A percentile compares a stretch with the other conserved stretches of the same genome.
phyloP scores from a whole-genome alignment of 2,329 filamentous ascomycete genomes.

The Trichoderma polysporum region DNA sequence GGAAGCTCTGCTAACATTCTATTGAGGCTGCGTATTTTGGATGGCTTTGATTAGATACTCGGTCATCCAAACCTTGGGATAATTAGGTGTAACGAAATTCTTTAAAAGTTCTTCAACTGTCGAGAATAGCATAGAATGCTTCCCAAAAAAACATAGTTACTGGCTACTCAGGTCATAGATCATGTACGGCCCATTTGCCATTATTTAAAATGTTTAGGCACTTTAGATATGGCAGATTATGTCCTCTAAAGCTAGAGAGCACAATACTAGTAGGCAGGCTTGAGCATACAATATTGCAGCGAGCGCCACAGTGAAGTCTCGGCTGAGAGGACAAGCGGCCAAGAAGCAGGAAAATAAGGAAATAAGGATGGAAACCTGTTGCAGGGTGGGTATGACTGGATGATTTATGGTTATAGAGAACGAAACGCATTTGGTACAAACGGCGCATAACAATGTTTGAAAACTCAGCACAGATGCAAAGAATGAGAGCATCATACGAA shows the following conservation, averaged over 20 bases:
- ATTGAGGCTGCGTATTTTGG: neutral
- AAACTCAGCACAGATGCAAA: neutral
- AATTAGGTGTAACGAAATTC: neutral
- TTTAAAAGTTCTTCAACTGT: neutral
- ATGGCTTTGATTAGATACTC: neutral
- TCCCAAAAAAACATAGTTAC: neutral
- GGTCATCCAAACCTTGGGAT: neutral
- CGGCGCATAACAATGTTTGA: neutral
- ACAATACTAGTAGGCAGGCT: neutral
- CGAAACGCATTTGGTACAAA: neutral
- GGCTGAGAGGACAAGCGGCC: neutral
- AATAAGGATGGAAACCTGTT: neutral
- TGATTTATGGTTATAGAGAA: neutral
- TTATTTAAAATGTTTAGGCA: neutral
- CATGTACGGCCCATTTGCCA: neutral
- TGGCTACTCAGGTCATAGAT: neutral
- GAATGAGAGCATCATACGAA: neutral
- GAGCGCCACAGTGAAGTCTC: neutral
- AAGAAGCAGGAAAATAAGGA: neutral
- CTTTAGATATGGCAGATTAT: neutral
- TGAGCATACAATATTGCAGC: neutral
- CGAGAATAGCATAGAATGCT: neutral
- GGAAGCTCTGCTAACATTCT: neutral
- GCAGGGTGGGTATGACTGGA: neutral
- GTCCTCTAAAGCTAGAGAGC: neutral